These are phyloP conservation scores for Ceriops decandra DNA, from an alignment of 345 rosid species.

Conservation along the genomic window DNA sequence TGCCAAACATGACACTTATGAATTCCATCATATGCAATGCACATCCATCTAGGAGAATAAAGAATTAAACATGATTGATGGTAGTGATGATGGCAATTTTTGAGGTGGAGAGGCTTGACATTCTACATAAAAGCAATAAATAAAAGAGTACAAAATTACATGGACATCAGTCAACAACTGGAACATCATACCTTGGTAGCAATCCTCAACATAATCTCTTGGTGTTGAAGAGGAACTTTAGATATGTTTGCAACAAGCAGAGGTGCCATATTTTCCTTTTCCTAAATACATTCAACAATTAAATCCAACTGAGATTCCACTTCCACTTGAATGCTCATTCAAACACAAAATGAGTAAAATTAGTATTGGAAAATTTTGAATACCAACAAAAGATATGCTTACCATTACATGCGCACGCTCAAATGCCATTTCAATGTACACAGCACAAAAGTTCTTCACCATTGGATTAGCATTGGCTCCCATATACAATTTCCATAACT, in stretches of 20 bases:
- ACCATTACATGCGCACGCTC: conserved; percentile 68
- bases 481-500: conserved; percentile 65
- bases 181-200: conserved; percentile 48
- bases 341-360: conserved; percentile 8
- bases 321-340: not conserved
- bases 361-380: conserved; percentile 1
- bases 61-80: too few relatives aligned
- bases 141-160: too few relatives aligned
- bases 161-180: not conserved
- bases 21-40: too few relatives aligned
- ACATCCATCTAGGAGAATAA: too few relatives aligned
- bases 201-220: conserved; percentile 74
- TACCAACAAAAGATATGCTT: conserved; percentile 16
- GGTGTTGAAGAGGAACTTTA: conserved; percentile 78
- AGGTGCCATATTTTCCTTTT: conserved; percentile 74
- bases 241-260: conserved; percentile 56
- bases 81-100: too few relatives aligned
- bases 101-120: too few relatives aligned
- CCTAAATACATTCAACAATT: conserved; percentile 40
- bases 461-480: conserved; percentile 56
- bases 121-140: too few relatives aligned
- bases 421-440: conserved; percentile 95
- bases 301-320: conserved; percentile 13
- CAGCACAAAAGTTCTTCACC: conserved; percentile 82
- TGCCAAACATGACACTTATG: too few relatives aligned